Base-by-base conservation (phyloP, 371 early-diverging fungal species). In the Mortierella sp. region DNA sequence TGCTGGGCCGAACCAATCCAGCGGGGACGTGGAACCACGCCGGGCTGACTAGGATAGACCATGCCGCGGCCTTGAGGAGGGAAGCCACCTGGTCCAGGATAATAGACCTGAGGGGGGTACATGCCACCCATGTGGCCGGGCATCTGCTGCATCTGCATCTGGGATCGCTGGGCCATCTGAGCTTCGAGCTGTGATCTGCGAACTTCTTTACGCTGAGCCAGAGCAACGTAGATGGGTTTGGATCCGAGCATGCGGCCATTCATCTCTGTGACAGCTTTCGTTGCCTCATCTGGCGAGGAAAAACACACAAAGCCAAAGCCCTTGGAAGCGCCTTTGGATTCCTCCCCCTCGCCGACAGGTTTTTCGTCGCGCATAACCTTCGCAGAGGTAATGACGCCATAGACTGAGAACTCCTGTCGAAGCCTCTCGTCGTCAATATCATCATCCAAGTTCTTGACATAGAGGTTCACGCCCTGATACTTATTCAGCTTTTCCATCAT, bases 361-460 rank as follows among this genome's bases (percentile, higher is more conserved):
- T 92, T 92, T 46, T 98, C 98, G 66, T 97, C 97, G 63, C 88
- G 82, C 99, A 99, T 99, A 59, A 99, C 93, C 90, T 96, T 96
- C 82, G 96, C 95, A 47, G 94, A 93, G 80, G 97, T 96, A 79
- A 99, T 98, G 56, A 90, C 88, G 59, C 99, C 99, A 70, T 92
- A 98, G 50, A 92, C 92, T 28, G 94, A 86, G 83, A 99, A 99
- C 85, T 95, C 97, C 80, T 94, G 92, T 60, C 96, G 92, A 32
- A 99, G 91, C 82, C 86, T 89, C 79, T 96, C 97, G 79, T 99
- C 99, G 81, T 95, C 95, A 71, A 98, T 86, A 53, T 90, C 87
- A 75, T 97, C 97, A 71, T 98, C 98, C 73, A 99, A 85, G 92
- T 98, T 98, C 90, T 98, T 98, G 84, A 99, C 85, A 84, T 97